phyloP scores from a whole-genome alignment of 352 stramenopile genomes.

The Globisporangium lucens region DNA sequence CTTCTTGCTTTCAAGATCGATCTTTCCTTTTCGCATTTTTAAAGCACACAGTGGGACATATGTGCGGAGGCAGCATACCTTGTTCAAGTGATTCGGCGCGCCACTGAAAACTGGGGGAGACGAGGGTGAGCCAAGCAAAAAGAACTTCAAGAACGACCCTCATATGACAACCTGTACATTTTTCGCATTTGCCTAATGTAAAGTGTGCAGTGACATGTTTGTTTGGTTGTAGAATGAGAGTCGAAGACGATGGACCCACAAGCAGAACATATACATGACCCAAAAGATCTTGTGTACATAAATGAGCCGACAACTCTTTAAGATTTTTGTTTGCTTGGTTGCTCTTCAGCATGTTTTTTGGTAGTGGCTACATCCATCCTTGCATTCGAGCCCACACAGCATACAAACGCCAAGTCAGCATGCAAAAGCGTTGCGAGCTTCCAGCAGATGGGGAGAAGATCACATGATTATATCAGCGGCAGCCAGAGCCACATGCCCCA shows the following conservation, averaged over 20 bases:
- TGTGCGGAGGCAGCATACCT: not conserved
- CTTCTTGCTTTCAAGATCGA: not conserved
- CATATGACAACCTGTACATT: not conserved
- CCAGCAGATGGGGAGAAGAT: not conserved
- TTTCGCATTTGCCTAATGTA: not conserved
- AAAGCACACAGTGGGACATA: not conserved
- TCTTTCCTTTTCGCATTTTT: conserved; percentile 1
- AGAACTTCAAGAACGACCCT: not conserved
- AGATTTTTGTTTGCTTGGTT: conserved; percentile 1
- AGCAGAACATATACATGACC: not conserved
- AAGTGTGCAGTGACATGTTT: not conserved
- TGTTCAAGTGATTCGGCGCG: not conserved
- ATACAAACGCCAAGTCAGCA: not conserved
- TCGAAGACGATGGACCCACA: not conserved
- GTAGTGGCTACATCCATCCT: not conserved
- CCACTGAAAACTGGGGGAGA: conserved; percentile 6
- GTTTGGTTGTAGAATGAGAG: not conserved
- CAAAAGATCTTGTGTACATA: conserved; percentile 1
- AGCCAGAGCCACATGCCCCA: not conserved
- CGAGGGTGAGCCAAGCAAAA: too few relatives aligned
- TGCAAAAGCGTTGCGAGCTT: not conserved
- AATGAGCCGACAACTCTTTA: not conserved
- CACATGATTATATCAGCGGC: not conserved
- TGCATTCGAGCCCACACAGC: not conserved
- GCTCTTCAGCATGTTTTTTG: not conserved